Evolutionary conservation across 257 asterid genomes (phyloP).

Genomic region (Echites panduratus): DNA sequence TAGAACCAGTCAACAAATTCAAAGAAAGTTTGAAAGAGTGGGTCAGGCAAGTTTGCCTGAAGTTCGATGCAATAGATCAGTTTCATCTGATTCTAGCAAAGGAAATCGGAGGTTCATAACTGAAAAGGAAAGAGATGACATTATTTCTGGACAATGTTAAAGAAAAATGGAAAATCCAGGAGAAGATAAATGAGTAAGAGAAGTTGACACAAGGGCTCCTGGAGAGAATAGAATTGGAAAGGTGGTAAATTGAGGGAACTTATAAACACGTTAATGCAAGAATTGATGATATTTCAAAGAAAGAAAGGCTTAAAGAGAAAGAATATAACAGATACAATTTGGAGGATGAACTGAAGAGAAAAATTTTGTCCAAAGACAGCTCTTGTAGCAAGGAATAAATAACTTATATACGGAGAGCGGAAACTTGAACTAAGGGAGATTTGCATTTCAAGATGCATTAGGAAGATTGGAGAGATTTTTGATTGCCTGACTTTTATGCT

Average conservation of each 20-base stretch:
- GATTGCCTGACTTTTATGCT: neutral
- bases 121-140: too few species aligned
- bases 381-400: neutral
- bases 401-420: neutral
- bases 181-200: too few species aligned
- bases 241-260: neutral
- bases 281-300: neutral
- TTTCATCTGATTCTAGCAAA: too few species aligned
- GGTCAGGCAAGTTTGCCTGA: too few species aligned
- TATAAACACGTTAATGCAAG: neutral
- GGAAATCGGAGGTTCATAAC: too few species aligned
- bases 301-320: neutral
- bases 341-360: neutral
- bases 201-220: neutral
- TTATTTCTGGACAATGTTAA: too few species aligned
- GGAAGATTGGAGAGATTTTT: neutral
- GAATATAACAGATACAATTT: neutral
- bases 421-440: neutral
- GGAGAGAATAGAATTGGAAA: neutral
- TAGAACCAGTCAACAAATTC: too few species aligned
- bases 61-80: too few species aligned
- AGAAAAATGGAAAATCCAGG: too few species aligned
- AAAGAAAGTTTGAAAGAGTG: too few species aligned
- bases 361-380: neutral
- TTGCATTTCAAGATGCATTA: neutral